Base-by-base conservation (phyloP, 306 rosid genomes). In the Malus sylvestris region DNA sequence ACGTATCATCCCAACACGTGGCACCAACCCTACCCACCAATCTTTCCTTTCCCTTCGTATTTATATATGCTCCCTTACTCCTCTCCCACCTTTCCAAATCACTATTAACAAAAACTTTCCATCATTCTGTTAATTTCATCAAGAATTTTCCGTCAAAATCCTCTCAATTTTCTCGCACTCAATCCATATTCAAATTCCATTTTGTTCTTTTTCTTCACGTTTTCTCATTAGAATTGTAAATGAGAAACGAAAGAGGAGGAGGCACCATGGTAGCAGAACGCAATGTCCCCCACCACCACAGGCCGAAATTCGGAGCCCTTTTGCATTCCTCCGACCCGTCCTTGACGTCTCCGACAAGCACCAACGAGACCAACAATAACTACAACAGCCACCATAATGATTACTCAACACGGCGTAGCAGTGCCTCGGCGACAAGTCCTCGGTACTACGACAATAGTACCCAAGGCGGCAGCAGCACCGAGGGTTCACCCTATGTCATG, bases 311-410 rank as follows among this genome's bases (percentile, higher is more conserved):
- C 23, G 93, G 90, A 35, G 73, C 87, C 8, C 60, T 86, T 0
- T 70, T 94, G 11, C 86, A 80, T 9, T 91, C 98, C 42, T 91
- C 98, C 30, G 93, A 94, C 18, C 76, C 90, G 0, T 35, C 81
- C 68, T 25, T 65, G 35, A 45, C 79, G 38, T 19, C 79, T 67
- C 72, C 45, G 5, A 20, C 22, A 59, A 25, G 6, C 29, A 4
- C 20, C 68, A 64, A n/a, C 45, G 19, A 32, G 13, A 44, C 49
- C 49, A 44, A 11, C 49, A 44, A 44, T 3, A 44, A 44, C 4
- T 1, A 44, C 49, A 11, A 1, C 14, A 44, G 49, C 15, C 49
- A 44, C 49, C 49, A 44, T 4, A 64, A 32, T 7, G 68, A 78
- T 0, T 69, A 49, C 73, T 64, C 77, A 0, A 61, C 11, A 14